Percentiles rank a stretch among this genome's conserved stretches.
Conservation (phyloP, 495 filamentous ascomycete species). For the Penicillium paradoxum region DNA sequence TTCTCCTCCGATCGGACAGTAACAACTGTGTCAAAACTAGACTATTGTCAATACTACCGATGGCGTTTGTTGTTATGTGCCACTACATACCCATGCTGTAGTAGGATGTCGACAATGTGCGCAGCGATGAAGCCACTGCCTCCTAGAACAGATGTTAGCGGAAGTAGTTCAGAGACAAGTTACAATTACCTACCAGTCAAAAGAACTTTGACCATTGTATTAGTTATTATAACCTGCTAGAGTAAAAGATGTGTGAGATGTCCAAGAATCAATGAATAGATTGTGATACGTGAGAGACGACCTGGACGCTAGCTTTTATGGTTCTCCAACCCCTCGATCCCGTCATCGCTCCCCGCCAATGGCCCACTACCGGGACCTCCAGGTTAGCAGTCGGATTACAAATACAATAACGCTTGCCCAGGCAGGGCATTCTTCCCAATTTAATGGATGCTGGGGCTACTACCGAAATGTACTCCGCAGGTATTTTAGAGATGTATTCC, state of each 20-base stretch:
- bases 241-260: background rate
- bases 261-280: background rate
- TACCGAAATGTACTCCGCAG: too few species aligned
- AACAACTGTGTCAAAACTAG: conserved; percentile 67
- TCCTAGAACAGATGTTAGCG: conserved; percentile 33
- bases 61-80: background rate
- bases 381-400: too few species aligned
- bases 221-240: background rate
- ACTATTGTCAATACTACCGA: background rate
- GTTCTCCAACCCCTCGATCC: conserved; percentile 20
- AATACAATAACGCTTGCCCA: too few species aligned
- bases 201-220: conserved; percentile 40
- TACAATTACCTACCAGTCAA: conserved; percentile 32
- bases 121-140: conserved; percentile 73
- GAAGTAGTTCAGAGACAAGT: background rate
- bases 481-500: too few species aligned
- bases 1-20: conserved; percentile 81
- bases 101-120: conserved; percentile 72
- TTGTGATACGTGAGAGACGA: background rate
- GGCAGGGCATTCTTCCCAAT: too few species aligned
- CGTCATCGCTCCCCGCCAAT: conserved; percentile 22
- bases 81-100: conserved; percentile 49
- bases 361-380: background rate
- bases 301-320: conserved; percentile 17
- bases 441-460: too few species aligned